These are phyloP conservation scores for Pinus albicaulis DNA, from an alignment of 75 land plant genomes.

Conservation along the genomic window DNA sequence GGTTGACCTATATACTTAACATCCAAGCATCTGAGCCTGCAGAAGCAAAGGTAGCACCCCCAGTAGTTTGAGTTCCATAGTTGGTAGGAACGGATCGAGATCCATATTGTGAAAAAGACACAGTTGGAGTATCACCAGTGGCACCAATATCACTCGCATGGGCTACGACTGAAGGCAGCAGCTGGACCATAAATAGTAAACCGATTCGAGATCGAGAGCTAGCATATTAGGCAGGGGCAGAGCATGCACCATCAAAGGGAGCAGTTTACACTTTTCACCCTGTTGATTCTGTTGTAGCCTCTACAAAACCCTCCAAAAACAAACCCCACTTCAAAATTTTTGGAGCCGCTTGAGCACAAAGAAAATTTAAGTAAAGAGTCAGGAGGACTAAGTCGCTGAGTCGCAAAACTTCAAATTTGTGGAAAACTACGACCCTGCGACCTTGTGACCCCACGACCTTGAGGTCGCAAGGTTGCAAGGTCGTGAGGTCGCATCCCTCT, in stretches of 20 bases:
- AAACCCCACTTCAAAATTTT: no score
- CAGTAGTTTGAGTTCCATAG: not conserved
- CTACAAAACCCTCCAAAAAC: no score
- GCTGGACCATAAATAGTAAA: not conserved
- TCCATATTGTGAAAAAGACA: not conserved
- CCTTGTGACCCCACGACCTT: no score
- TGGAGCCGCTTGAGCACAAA: no score
- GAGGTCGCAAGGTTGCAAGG: no score
- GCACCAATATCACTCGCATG: not conserved
- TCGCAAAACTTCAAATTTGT: no score
- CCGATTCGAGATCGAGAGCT: not conserved
- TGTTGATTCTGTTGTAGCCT: no score
- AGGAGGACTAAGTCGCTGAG: no score
- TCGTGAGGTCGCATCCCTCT: no score
- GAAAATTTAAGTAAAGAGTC: no score
- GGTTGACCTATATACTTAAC: not conserved
- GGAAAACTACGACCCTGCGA: no score
- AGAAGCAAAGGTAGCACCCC: constrained; percentile 2
- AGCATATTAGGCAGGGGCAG: not conserved
- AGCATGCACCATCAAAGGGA: constrained; percentile 5
- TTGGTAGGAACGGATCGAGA: not conserved
- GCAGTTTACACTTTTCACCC: not conserved
- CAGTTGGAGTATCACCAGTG: constrained; percentile 2
- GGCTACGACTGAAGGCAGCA: not conserved
- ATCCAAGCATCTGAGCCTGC: not conserved